Base-by-base conservation (phyloP, 441 rosid species). In the Brassica balearica region DNA sequence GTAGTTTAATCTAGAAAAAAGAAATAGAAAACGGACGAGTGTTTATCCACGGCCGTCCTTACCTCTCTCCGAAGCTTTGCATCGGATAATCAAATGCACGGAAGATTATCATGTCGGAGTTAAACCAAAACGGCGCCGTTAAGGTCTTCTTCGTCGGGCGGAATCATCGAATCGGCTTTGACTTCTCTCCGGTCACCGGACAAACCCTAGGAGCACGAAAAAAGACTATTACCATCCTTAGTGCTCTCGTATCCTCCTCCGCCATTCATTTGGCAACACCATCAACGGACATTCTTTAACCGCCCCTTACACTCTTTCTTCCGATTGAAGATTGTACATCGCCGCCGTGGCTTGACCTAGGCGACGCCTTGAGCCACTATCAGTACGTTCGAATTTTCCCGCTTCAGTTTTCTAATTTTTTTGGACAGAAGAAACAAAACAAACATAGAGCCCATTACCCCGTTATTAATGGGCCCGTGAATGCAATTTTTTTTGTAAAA, bases 301-400 rank as follows among this genome's bases (percentile, higher is more conserved):
- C 43, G 5, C 72, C 67, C 86, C 87, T 1, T 92, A 94, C 83
- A 27, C 73, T 20, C 95, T 94, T 0, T 92, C 97, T 8, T 62
- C 80, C 55, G 27, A 48, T 14, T 92, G 94, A 76, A 43, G 27
- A 46, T n/a, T 92, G 94, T 74, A 76, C 88, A 68, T 55, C 82
- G 11, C 94, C 97, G 23, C 97, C 97, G 2, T 92, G 97, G 97
- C 92, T 92, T 69, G 85, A 86, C 25, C 82, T 94, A 69, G 81
- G 77, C 74, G 91, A 78, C 77, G 17, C 78, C 12, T 85, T 88
- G 58, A 76, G 69, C 23, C 97, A 96, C 8, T 84, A 88, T 6
- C 96, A 94, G 68, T 89, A 91, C 76, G 89, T 90, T 65, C 92
- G 95, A 14, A 88, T 92, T 63, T 63, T 81, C 92, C 59, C 59